Evolutionary conservation across 495 filamentous ascomycete genomes (phyloP).

Genomic region (Trypethelium eluteriae): DNA sequence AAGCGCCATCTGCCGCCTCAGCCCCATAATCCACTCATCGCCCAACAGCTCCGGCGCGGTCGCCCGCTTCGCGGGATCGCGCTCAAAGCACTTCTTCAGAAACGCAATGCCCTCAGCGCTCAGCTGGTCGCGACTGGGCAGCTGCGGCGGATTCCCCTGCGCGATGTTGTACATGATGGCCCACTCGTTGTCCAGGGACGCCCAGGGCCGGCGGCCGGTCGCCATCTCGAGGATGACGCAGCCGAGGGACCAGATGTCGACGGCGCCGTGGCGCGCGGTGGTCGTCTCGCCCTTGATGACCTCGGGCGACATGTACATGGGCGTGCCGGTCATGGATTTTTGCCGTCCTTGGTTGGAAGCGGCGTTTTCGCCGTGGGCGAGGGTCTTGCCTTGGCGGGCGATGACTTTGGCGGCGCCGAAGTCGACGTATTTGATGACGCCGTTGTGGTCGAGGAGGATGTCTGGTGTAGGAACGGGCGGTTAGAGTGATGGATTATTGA

Average conservation of each 20-base stretch:
- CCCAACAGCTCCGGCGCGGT: conserved; percentile 85
- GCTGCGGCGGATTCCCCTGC: conserved; percentile 81
- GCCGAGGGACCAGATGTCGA: conserved; percentile 94
- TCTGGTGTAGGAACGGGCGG: conserved; percentile 41
- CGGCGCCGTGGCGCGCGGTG: conserved; percentile 67
- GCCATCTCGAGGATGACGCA: conserved; percentile 98
- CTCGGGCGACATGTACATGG: conserved; percentile 99
- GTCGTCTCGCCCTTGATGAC: conserved; percentile 73
- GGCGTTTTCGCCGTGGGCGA: conserved; percentile 52
- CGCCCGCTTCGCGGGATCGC: conserved; percentile 70
- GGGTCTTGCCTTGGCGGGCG: conserved; percentile 83
- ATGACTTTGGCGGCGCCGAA: conserved; percentile 98
- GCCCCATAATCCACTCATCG: conserved; percentile 85
- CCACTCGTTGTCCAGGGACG: conserved; percentile 97
- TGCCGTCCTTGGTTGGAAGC: conserved; percentile 43
- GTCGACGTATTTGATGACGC: conserved; percentile 97
- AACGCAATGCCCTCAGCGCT: conserved; percentile 81
- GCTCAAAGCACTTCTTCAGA: conserved; percentile 74
- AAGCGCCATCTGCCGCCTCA: conserved; percentile 53
- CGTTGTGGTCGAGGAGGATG: conserved; percentile 93
- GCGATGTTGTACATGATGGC: conserved; percentile 99
- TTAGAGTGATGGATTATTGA: too few species aligned
- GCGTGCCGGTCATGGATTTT: conserved; percentile 92
- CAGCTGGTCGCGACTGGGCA: conserved; percentile 76
- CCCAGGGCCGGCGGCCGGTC: conserved; percentile 90